phyloP scores from a whole-genome alignment of 1,284 basidiomycete genomes.

The Leccinum pachyderme region DNA sequence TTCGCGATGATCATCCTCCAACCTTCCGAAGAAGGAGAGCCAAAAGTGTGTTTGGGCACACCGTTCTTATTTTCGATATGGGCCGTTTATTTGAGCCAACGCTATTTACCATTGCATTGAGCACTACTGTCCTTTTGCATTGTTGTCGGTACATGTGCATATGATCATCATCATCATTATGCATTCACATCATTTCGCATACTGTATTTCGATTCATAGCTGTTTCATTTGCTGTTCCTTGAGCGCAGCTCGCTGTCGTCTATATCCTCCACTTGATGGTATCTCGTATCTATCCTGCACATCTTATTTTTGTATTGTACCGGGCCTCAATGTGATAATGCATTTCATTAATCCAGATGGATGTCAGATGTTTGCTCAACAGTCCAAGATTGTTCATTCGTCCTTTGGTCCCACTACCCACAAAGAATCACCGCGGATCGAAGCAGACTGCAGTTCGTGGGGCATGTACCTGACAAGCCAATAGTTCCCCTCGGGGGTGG shows the following conservation, averaged over 20 bases:
- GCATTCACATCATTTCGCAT: background rate
- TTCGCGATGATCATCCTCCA: constrained; percentile 17
- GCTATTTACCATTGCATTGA: constrained; percentile 3
- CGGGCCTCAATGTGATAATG: background rate
- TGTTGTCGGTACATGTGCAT: background rate
- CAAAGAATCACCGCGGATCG: background rate
- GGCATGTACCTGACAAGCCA: background rate
- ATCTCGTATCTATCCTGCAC: background rate
- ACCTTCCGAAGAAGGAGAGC: background rate
- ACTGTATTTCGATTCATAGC: background rate
- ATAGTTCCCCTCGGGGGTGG: background rate
- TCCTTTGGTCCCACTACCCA: background rate
- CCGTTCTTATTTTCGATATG: background rate
- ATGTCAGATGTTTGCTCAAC: too few relatives aligned
- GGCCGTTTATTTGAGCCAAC: constrained; percentile 2
- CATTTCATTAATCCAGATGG: background rate
- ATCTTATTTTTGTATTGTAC: background rate
- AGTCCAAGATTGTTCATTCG: background rate
- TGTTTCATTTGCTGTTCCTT: background rate
- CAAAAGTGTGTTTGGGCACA: constrained; percentile 17
- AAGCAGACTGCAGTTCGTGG: background rate
- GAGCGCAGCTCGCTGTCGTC: background rate
- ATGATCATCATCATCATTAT: background rate
- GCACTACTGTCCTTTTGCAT: background rate
- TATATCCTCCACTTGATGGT: constrained; percentile 1